phyloP scores from a whole-genome alignment of 257 asterid species.

The Asclepias syriaca region DNA sequence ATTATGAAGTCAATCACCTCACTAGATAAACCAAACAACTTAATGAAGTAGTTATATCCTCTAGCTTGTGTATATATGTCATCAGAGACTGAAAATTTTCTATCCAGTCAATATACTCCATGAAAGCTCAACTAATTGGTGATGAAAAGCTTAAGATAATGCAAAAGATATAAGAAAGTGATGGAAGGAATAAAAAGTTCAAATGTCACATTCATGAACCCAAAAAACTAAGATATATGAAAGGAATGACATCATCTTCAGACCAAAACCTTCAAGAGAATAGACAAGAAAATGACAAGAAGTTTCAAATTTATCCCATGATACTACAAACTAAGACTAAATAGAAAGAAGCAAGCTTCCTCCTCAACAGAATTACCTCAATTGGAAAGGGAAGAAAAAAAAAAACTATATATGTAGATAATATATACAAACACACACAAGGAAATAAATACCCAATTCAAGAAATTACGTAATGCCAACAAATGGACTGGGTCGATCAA shows the following conservation, averaged over 20 bases:
- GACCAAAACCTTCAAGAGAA: constrained; percentile 2
- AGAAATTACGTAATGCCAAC: constrained; percentile 1
- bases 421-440: too few species aligned
- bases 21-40: background rate
- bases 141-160: background rate
- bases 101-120: background rate
- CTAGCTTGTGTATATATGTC: background rate
- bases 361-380: background rate
- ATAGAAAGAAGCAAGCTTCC: background rate
- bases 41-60: background rate
- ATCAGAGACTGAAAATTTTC: background rate
- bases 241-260: background rate
- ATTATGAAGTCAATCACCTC: background rate
- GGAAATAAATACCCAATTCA: background rate
- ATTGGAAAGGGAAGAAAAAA: too few species aligned
- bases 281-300: background rate
- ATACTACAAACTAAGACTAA: background rate
- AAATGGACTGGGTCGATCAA: background rate
- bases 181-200: background rate
- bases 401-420: too few species aligned
- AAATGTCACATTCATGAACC: background rate
- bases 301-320: background rate
- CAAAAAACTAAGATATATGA: background rate
- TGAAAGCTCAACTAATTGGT: background rate
- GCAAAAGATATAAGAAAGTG: background rate